Base-by-base conservation (phyloP, 2,329 filamentous ascomycete genomes). In the Aspergillus jensenii region DNA sequence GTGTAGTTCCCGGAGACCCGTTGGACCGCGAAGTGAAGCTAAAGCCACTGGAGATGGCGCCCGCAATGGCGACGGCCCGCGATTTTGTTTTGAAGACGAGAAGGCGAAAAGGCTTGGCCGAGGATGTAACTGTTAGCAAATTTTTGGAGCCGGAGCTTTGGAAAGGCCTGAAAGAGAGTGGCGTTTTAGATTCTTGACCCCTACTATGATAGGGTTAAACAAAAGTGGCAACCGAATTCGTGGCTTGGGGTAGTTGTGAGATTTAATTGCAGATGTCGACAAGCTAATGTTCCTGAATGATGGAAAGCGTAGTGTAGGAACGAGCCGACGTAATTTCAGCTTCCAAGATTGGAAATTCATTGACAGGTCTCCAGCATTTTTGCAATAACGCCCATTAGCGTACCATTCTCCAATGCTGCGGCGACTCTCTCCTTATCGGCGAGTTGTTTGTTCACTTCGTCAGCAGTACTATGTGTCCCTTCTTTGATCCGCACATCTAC, bases 1-100 rank as follows among this genome's bases (percentile, higher is more conserved):
- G 85, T 69, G 91, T 98, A 61, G 93, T 99, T 1, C 95, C 95
- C 2, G 95, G 95, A 55, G 95, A 99, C 74, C 95, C 95, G 41
- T 83, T 99, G 35, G 95, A 99, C 75, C 89, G 88, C 69, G 90
- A 92, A 60, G 87, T 96, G 61, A 86, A 91, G 64, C 80, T 95
- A 56, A 83, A 90, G 50, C 91, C 93, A 5, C 80, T 99, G 63
- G 93, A 98, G 75, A 91, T 93, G 62, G 95, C 95, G 1, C 85
- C 84, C 54, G 90, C 91, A 52, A 91, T 96, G 79, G 92, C 90
- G 21, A 96, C 93, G 49, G 95, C 95, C 1, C 84, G 95, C 61
- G 95, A 99, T 75, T 98, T 99, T 76, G 93, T 98, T 54, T 84
- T 98, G 62, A 99, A 99, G 84, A 99, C 95, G 9, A 84, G 95